A percentile compares a stretch with the other conserved stretches of the same genome.
Conservation (phyloP, 495 filamentous ascomycete species). For the Neurospora sp. region DNA sequence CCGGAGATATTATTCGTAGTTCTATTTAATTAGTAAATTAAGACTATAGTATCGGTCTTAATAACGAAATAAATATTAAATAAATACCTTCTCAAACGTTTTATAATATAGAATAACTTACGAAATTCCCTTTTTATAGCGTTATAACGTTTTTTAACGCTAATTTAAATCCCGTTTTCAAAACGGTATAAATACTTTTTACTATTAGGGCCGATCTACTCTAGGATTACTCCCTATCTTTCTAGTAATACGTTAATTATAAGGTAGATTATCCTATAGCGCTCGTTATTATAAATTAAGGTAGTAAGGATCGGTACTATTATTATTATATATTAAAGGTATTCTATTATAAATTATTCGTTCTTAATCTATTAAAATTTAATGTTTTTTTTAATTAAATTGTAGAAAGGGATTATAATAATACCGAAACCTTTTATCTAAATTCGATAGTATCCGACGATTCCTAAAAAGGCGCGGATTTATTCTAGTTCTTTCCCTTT, state of each 20-base stretch:
- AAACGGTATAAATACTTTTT: neutral
- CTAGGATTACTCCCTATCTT: neutral
- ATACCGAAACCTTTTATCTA: too few species aligned
- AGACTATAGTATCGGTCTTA: neutral
- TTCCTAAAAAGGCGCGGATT: too few species aligned
- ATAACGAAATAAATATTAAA: neutral
- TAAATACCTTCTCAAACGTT: neutral
- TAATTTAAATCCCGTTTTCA: neutral
- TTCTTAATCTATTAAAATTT: too few species aligned
- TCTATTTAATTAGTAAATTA: neutral
- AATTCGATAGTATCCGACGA: too few species aligned
- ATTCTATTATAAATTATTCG: too few species aligned
- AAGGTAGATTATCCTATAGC: neutral
- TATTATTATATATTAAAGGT: too few species aligned
- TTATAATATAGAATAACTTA: neutral
- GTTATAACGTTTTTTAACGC: neutral
- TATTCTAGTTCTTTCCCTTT: too few species aligned
- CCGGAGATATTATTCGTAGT: too few species aligned
- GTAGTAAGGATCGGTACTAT: too few species aligned
- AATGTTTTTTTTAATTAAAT: too few species aligned
- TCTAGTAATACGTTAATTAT: neutral
- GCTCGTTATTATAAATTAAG: too few species aligned
- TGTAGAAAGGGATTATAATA: too few species aligned
- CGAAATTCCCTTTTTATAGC: neutral
- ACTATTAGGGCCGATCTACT: neutral